phyloP scores from a whole-genome alignment of 2,329 filamentous ascomycete species.

The Talaromyces sp. region DNA sequence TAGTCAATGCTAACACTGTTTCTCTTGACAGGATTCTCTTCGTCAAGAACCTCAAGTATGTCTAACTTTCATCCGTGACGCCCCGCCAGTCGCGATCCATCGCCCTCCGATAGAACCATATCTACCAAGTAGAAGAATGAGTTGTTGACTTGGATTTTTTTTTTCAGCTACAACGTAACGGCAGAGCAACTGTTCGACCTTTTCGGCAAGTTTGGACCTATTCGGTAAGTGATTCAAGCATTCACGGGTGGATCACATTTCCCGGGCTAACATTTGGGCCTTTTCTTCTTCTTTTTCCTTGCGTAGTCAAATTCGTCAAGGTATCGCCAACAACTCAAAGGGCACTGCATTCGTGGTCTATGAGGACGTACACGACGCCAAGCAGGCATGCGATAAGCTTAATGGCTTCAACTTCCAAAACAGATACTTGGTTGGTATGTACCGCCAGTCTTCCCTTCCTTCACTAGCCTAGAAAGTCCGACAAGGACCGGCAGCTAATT shows the following conservation, averaged over 20 bases:
- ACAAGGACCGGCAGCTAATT: not conserved
- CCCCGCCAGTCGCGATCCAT: slow-evolving; percentile 6
- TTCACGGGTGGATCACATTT: slow-evolving; percentile 9
- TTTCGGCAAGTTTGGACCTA: slow-evolving; percentile 95
- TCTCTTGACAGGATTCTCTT: slow-evolving; percentile 79
- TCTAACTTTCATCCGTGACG: slow-evolving; percentile 22
- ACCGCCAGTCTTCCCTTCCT: not conserved
- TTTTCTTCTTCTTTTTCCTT: slow-evolving; percentile 21
- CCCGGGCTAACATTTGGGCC: slow-evolving; percentile 6
- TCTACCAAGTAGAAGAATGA: not conserved
- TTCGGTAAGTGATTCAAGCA: slow-evolving; percentile 68
- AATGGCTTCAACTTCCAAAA: slow-evolving; percentile 99
- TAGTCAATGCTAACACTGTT: slow-evolving; percentile 6
- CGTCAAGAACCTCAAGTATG: slow-evolving; percentile 98
- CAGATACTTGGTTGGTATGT: slow-evolving; percentile 94
- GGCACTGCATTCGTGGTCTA: slow-evolving; percentile 99
- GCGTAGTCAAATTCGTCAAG: slow-evolving; percentile 91
- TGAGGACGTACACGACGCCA: slow-evolving; percentile 98
- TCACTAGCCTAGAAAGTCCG: not conserved
- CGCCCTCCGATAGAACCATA: not conserved
- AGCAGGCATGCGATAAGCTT: slow-evolving; percentile 97
- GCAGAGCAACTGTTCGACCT: slow-evolving; percentile 98
- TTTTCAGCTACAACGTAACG: slow-evolving; percentile 90
- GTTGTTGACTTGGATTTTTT: slow-evolving; percentile 16
- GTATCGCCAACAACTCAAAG: slow-evolving; percentile 95